Evolutionary conservation across 1,284 basidiomycete species (phyloP).

Genomic region (Polyporus tsugae): DNA sequence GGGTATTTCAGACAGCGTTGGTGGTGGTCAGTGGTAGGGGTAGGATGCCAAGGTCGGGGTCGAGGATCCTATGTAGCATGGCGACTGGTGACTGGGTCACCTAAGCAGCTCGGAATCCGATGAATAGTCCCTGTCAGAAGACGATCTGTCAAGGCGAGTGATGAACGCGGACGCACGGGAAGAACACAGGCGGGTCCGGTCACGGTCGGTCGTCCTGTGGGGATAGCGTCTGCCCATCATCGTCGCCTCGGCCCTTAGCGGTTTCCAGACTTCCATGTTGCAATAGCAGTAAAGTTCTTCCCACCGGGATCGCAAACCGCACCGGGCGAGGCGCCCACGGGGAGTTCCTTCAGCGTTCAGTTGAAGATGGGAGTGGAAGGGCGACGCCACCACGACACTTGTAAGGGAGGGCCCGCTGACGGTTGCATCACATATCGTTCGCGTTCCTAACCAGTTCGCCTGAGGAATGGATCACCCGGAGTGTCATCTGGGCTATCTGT

Average conservation of each 20-base stretch:
- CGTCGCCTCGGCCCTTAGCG: not conserved
- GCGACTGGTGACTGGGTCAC: not conserved
- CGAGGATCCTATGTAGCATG: not conserved
- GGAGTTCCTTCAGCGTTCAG: not conserved
- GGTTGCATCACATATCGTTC: not conserved
- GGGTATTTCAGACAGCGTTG: no score
- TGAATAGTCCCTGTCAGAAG: not conserved
- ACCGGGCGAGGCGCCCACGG: not conserved
- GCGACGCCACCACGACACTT: not conserved
- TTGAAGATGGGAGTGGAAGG: not conserved
- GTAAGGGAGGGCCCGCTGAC: not conserved
- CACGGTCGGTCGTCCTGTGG: not conserved
- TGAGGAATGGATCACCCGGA: not conserved
- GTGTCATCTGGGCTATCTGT: not conserved
- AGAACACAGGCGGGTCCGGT: not conserved
- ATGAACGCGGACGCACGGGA: constrained; percentile 3
- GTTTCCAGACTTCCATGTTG: not conserved
- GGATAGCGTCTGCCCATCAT: not conserved
- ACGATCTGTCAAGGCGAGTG: constrained; percentile 1
- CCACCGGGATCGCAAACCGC: not conserved
- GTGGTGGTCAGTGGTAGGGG: not conserved
- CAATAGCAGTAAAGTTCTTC: not conserved
- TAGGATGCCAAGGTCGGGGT: not conserved
- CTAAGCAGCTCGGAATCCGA: constrained; percentile 5
- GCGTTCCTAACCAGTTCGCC: not conserved